phyloP scores from a whole-genome alignment of 495 filamentous ascomycete genomes.

The Penicillium silybi region DNA sequence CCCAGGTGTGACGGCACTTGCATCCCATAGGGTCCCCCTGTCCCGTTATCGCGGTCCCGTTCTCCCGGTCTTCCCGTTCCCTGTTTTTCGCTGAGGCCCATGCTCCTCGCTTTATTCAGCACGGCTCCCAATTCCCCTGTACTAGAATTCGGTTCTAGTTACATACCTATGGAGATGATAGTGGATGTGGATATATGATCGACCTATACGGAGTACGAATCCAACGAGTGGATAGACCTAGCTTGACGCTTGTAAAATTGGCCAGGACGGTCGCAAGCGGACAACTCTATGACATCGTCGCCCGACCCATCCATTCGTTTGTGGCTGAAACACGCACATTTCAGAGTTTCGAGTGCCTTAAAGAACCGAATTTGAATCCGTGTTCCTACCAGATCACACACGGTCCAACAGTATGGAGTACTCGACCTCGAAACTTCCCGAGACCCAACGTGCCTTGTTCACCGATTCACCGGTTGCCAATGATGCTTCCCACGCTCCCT shows the following conservation, averaged over 20 bases:
- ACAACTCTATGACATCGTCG: not conserved
- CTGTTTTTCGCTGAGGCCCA: not conserved
- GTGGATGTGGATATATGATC: not conserved
- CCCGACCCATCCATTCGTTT: not conserved
- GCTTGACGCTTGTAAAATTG: not conserved
- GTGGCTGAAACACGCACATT: not conserved
- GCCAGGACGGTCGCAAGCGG: not conserved
- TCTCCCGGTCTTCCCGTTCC: not conserved
- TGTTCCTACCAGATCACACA: too few species aligned
- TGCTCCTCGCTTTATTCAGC: not conserved
- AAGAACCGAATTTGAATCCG: not conserved
- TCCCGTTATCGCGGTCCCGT: too few species aligned
- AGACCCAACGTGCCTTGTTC: not conserved
- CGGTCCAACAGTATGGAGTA: not conserved
- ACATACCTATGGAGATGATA: not conserved
- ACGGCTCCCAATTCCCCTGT: not conserved
- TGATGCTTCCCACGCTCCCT: not conserved
- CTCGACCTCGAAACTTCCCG: not conserved
- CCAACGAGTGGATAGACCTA: not conserved
- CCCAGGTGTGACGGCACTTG: slow-evolving; percentile 11
- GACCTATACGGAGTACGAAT: not conserved
- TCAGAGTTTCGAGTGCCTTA: not conserved
- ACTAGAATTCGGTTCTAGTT: not conserved
- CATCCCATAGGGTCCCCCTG: not conserved
- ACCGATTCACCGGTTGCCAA: not conserved